A percentile compares a stretch with the other conserved stretches of the same genome.
phyloP scores from a whole-genome alignment of 306 rosid genomes.

The Lathyrus aphaca region DNA sequence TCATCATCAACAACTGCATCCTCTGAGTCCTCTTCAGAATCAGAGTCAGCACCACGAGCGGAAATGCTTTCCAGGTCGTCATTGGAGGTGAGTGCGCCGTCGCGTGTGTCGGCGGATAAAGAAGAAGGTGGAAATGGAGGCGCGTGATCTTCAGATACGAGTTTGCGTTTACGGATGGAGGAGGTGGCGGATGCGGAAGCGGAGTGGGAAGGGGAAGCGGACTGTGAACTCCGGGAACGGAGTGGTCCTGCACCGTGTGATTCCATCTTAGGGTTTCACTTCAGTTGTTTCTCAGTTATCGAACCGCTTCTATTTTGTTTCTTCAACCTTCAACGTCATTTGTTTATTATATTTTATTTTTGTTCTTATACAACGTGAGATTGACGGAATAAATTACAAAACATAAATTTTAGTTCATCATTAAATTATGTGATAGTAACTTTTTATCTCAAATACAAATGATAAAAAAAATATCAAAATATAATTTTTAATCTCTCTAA shows the following conservation, averaged over 20 bases:
- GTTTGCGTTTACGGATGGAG: constrained; percentile 85
- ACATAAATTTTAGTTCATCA: too few relatives aligned
- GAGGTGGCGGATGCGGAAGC: constrained; percentile 96
- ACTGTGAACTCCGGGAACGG: constrained; percentile 87
- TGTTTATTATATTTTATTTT: too few relatives aligned
- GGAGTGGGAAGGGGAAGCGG: constrained; percentile 95
- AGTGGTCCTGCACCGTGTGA: constrained; percentile 76
- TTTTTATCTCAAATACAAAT: too few relatives aligned
- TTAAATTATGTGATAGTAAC: too few relatives aligned
- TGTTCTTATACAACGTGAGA: too few relatives aligned
- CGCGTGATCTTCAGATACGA: constrained; percentile 78
- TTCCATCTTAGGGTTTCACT: constrained; percentile 61
- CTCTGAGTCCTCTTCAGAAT: constrained; percentile 88
- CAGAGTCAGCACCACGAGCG: constrained; percentile 80
- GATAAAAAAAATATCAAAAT: too few relatives aligned
- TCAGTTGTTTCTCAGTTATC: background rate
- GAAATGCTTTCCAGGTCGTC: constrained; percentile 98
- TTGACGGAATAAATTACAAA: too few relatives aligned
- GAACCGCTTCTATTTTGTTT: background rate
- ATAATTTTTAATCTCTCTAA: too few relatives aligned
- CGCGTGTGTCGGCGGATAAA: constrained; percentile 89
- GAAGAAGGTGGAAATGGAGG: constrained; percentile 95
- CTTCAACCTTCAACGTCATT: background rate
- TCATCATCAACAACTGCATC: constrained; percentile 73
- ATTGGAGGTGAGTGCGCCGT: constrained; percentile 86